Evolutionary conservation across 108 stramenopile species (phyloP).

Genomic region (Heterococcus sp.): DNA sequence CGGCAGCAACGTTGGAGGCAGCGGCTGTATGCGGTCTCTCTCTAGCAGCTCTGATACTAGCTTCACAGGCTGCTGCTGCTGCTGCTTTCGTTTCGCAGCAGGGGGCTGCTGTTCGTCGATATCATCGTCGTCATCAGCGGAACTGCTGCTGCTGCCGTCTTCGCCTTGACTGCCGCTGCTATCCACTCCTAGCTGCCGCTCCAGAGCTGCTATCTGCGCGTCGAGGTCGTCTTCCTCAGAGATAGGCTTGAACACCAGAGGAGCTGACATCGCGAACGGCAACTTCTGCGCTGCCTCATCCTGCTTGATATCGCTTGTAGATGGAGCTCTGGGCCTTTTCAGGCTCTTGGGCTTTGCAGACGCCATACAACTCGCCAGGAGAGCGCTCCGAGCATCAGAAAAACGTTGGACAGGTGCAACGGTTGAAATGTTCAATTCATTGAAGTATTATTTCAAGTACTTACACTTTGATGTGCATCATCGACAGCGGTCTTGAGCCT

Average conservation of each 20-base stretch:
- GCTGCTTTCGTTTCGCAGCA: background rate
- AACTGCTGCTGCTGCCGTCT: slow-evolving; percentile 8
- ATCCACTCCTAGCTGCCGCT: slow-evolving; percentile 10
- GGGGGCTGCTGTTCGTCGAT: background rate
- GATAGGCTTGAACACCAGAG: too few relatives aligned
- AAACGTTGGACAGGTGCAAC: too few relatives aligned
- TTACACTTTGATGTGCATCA: too few relatives aligned
- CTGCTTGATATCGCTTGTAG: too few relatives aligned
- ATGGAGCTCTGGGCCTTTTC: too few relatives aligned
- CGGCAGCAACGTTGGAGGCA: slow-evolving; percentile 26
- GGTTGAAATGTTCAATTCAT: too few relatives aligned
- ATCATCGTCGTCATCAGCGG: background rate
- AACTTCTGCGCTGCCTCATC: too few relatives aligned
- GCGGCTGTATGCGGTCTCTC: slow-evolving; percentile 26
- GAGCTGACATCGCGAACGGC: too few relatives aligned
- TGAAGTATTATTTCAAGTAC: too few relatives aligned
- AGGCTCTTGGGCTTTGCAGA: too few relatives aligned
- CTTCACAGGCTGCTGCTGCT: background rate
- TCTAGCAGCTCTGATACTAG: slow-evolving; percentile 10
- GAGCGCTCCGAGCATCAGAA: background rate
- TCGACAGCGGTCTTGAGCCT: too few relatives aligned
- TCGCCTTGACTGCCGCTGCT: background rate
- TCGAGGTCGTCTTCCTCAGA: slow-evolving; percentile 11
- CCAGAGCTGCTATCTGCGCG: slow-evolving; percentile 20
- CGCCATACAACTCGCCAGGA: background rate